Evolutionary conservation across 257 asterid genomes (phyloP).

Genomic region (Fraxinus cuspidata): DNA sequence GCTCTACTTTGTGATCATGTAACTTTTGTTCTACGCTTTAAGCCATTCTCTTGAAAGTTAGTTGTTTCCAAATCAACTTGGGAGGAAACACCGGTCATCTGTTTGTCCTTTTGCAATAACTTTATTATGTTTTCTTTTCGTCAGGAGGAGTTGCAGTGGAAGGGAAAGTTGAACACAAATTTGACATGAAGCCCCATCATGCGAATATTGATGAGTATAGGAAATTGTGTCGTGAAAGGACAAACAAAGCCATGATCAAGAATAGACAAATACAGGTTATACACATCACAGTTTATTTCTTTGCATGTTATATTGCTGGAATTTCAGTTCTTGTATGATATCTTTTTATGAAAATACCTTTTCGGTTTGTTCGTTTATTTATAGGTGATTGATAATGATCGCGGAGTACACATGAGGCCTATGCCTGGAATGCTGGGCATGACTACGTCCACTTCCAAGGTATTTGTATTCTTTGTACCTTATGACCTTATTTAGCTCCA

Average conservation of each 20-base stretch:
- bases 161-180: constrained; percentile 93
- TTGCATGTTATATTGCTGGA: constrained; percentile 11
- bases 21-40: not conserved
- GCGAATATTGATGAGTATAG: constrained; percentile 63
- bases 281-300: not conserved
- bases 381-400: constrained; percentile 84
- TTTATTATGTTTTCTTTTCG: constrained; percentile 1
- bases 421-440: constrained; percentile 89
- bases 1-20: not conserved
- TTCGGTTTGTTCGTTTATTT: constrained; percentile 14
- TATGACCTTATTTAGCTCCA: not conserved
- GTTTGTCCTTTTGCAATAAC: not conserved
- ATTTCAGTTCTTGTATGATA: not conserved
- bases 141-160: constrained; percentile 56
- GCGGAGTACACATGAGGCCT: constrained; percentile 92
- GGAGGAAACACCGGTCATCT: not conserved
- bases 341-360: constrained; percentile 17
- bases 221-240: constrained; percentile 92
- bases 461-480: constrained; percentile 6
- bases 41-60: not conserved
- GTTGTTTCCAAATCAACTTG: not conserved
- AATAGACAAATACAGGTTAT: constrained; percentile 86
- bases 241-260: constrained; percentile 86
- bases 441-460: constrained; percentile 76
- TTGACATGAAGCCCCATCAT: constrained; percentile 92